phyloP scores from a whole-genome alignment of 306 rosid species.

The Quercus rubra region DNA sequence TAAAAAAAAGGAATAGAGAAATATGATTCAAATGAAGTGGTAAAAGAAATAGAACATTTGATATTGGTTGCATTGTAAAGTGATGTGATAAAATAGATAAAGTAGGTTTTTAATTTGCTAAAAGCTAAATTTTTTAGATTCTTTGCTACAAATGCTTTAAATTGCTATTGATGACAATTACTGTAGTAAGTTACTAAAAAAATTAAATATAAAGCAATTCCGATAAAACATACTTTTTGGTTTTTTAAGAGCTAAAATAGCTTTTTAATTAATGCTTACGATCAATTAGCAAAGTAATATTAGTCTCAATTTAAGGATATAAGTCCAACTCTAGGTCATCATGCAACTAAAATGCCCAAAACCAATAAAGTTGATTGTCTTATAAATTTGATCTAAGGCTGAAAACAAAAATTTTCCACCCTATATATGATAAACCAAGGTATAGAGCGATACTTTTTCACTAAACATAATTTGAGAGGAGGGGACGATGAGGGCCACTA shows the following conservation, averaged over 20 bases:
- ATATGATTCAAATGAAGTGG: too few relatives aligned
- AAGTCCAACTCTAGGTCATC: neutral
- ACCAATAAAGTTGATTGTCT: neutral
- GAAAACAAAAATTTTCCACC: neutral
- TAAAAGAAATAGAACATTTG: too few relatives aligned
- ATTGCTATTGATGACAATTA: too few relatives aligned
- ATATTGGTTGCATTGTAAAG: too few relatives aligned
- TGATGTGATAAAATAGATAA: too few relatives aligned
- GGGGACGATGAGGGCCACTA: neutral
- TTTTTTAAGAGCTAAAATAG: slow-evolving; percentile 44
- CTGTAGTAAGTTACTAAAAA: too few relatives aligned
- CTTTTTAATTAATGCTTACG: slow-evolving; percentile 52
- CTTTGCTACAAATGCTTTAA: too few relatives aligned
- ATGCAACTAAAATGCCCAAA: neutral
- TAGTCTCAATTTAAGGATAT: neutral
- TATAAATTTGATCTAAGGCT: neutral
- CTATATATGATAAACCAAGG: neutral
- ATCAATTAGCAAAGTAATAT: slow-evolving; percentile 21
- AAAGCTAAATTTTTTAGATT: too few relatives aligned
- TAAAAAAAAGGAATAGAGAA: too few relatives aligned
- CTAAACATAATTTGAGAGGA: too few relatives aligned
- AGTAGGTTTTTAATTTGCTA: too few relatives aligned
- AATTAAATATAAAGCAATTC: neutral
- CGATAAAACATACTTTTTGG: slow-evolving; percentile 59
- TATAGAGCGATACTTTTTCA: neutral